phyloP scores from a whole-genome alignment of 2,329 filamentous ascomycete species.

The Sclerotinia nivalis region DNA sequence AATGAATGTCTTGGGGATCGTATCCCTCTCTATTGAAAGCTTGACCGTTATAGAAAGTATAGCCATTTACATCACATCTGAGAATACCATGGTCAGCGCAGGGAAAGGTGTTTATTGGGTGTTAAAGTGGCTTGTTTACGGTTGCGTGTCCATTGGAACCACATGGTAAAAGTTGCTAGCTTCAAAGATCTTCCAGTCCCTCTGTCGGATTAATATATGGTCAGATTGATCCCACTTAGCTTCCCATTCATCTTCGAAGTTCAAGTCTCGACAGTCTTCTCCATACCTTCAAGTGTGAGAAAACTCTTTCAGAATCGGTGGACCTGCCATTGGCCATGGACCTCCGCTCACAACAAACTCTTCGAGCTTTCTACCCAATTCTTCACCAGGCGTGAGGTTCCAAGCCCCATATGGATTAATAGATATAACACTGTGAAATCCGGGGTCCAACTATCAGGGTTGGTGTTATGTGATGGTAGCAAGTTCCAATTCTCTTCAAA shows the following conservation, averaged over 20 bases:
- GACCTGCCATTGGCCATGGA: neutral
- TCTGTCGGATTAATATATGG: neutral
- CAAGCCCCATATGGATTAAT: too few relatives aligned
- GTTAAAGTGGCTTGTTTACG: neutral
- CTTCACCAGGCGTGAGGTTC: neutral
- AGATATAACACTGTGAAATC: too few relatives aligned
- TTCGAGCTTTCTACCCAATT: conserved; percentile 5
- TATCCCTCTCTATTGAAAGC: neutral
- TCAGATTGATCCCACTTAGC: neutral
- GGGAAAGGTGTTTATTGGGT: neutral
- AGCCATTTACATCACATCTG: neutral
- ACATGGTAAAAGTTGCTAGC: neutral
- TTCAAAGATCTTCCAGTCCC: neutral
- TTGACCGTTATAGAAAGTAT: neutral
- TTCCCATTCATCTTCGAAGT: neutral
- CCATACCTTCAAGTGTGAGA: neutral
- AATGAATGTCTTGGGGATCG: neutral
- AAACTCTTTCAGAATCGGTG: neutral
- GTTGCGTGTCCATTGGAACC: neutral
- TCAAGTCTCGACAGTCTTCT: neutral
- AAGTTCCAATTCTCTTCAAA: too few relatives aligned
- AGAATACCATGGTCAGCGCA: neutral
- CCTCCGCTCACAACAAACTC: conserved; percentile 2
- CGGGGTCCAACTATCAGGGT: too few relatives aligned
- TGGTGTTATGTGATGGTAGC: too few relatives aligned